Percentiles rank a stretch among this genome's conserved stretches.
Evolutionary conservation across 306 rosid genomes (phyloP).

Genomic region (Dicorynia guianensis): DNA sequence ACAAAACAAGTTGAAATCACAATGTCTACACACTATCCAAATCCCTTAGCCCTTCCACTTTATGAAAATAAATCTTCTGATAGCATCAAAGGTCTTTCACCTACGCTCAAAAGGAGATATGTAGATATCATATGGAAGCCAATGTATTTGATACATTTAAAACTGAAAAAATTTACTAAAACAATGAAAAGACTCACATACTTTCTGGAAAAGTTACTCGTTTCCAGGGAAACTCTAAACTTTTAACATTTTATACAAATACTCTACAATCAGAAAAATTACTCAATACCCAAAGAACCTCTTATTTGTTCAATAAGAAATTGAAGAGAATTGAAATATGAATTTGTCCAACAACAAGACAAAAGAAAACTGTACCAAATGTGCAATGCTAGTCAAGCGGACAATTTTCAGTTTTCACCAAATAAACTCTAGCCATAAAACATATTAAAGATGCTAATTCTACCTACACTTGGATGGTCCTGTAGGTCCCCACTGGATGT

Average conservation of each 20-base stretch:
- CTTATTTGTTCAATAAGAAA: neutral
- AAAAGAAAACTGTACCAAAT: slow-evolving; percentile 10
- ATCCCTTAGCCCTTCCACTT: slow-evolving; percentile 12
- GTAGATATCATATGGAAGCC: neutral
- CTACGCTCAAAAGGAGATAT: slow-evolving; percentile 2
- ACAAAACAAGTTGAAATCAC: neutral
- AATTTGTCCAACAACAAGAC: slow-evolving; percentile 32
- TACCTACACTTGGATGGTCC: slow-evolving; percentile 51
- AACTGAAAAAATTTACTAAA: neutral
- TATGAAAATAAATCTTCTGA: neutral
- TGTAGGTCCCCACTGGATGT: slow-evolving; percentile 47
- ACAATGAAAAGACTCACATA: neutral
- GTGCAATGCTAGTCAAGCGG: slow-evolving; percentile 15
- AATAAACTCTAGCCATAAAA: slow-evolving; percentile 36
- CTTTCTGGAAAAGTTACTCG: neutral
- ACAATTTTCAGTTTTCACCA: slow-evolving; percentile 13
- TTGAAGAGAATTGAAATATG: neutral
- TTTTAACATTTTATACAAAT: neutral
- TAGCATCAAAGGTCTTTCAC: neutral
- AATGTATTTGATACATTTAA: neutral
- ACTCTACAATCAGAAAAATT: slow-evolving; percentile 3
- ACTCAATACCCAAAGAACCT: neutral
- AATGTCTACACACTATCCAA: neutral
- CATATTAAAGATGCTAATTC: slow-evolving; percentile 48
- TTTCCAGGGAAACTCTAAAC: too few species aligned